These are phyloP conservation scores for Sporothrix globosa DNA, from an alignment of 2,329 filamentous ascomycete species.

Conservation along the genomic window DNA sequence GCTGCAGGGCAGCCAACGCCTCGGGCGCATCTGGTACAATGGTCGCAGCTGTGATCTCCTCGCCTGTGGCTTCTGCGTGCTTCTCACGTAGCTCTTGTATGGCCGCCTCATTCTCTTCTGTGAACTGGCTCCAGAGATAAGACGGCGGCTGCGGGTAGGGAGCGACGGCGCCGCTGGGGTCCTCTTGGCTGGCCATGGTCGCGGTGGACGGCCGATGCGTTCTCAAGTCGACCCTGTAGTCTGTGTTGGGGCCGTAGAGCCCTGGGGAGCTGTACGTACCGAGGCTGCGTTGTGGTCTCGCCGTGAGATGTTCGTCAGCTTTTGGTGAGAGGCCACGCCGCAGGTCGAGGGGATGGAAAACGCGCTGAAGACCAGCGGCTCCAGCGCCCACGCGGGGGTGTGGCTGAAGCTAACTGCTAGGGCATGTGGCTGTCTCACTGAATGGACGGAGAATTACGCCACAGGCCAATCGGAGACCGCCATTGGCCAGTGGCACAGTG, in stretches of 20 bases:
- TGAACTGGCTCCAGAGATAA: constrained; percentile 88
- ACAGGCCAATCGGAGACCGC: not conserved
- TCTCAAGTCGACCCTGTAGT: not conserved
- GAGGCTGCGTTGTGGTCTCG: not conserved
- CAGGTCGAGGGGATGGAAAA: not conserved
- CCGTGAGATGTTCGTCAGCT: not conserved
- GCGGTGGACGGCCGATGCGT: not conserved
- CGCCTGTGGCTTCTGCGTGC: constrained; percentile 43
- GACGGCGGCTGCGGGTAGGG: constrained; percentile 73
- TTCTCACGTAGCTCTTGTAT: constrained; percentile 51
- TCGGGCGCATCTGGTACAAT: constrained; percentile 60
- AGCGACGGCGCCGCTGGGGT: constrained; percentile 25
- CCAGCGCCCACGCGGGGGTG: constrained; percentile 7
- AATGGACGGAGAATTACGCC: no score
- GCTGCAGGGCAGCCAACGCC: constrained; percentile 77
- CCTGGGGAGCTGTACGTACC: not conserved
- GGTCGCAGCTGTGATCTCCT: constrained; percentile 39
- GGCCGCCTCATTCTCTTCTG: constrained; percentile 68
- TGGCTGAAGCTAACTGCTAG: constrained; percentile 30
- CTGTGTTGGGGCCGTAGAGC: not conserved
- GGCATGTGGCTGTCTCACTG: constrained; percentile 23
- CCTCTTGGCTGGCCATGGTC: constrained; percentile 62
- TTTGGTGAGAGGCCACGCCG: not conserved
- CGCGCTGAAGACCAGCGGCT: not conserved
- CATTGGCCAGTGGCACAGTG: not conserved